phyloP scores from a whole-genome alignment of 345 rosid genomes.

The Schrenkiella parvula region DNA sequence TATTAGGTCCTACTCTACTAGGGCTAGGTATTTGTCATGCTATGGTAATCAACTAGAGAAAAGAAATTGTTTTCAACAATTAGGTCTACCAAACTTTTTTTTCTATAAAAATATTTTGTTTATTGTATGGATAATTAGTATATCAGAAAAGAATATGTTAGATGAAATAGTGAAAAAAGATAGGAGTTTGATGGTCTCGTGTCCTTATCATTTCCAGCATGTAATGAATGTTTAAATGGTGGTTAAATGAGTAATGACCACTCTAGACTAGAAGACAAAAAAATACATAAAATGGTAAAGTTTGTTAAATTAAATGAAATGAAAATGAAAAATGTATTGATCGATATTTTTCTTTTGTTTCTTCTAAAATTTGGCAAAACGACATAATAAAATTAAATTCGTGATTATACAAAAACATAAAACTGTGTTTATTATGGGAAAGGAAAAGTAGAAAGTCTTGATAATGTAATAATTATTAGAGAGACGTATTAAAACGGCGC shows the following conservation, averaged over 20 bases:
- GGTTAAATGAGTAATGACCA: not conserved
- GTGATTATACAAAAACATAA: not conserved
- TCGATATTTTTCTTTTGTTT: not conserved
- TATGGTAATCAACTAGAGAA: not conserved
- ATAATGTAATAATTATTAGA: too few species aligned
- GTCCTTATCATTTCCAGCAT: too few species aligned
- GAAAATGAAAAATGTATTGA: not conserved
- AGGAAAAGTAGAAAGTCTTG: not conserved
- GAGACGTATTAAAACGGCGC: conserved; percentile 8
- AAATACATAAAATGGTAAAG: not conserved
- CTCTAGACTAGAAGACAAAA: not conserved
- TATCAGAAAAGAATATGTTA: not conserved
- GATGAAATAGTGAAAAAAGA: not conserved
- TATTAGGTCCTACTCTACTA: too few species aligned
- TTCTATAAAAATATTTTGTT: too few species aligned
- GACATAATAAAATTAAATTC: not conserved
- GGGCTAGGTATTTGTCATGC: not conserved
- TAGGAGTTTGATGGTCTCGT: not conserved
- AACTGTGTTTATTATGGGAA: not conserved
- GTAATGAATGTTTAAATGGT: too few species aligned
- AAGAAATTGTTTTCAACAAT: not conserved
- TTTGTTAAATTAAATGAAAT: not conserved
- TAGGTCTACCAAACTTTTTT: not conserved
- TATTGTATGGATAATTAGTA: not conserved
- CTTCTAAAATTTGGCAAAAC: not conserved